These are phyloP conservation scores for Boletus pseudopeckii DNA, from an alignment of 768 basidiomycete genomes.

Conservation along the genomic window DNA sequence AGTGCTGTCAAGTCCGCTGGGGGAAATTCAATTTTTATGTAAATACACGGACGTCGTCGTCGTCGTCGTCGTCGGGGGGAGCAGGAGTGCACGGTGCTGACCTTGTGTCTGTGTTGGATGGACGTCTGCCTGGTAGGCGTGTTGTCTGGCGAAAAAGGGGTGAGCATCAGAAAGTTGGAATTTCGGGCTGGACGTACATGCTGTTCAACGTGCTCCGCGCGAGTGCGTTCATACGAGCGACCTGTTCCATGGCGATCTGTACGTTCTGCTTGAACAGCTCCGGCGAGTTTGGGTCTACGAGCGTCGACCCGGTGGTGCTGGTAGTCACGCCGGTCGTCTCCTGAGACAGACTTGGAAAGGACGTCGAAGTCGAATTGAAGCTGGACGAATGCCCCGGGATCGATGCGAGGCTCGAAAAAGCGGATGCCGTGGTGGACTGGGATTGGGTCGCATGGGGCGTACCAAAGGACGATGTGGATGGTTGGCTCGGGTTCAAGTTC, in stretches of 20 bases:
- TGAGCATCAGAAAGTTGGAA: not conserved
- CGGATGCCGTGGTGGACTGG: constrained; percentile 14
- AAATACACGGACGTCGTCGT: not conserved
- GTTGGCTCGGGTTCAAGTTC: constrained; percentile 13
- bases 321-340: constrained; percentile 13
- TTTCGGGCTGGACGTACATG: constrained; percentile 42
- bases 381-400: constrained; percentile 10
- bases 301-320: constrained; percentile 5
- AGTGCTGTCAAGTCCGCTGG: constrained; percentile 49
- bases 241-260: constrained; percentile 44
- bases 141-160: constrained; percentile 41
- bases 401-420: constrained; percentile 16
- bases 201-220: constrained; percentile 47
- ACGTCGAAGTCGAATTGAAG: constrained; percentile 2
- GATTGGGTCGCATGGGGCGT: constrained; percentile 13
- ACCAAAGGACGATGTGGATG: constrained; percentile 1
- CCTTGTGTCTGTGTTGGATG: constrained; percentile 56
- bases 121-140: constrained; percentile 56
- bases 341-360: constrained; percentile 27
- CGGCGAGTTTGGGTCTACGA: constrained; percentile 54
- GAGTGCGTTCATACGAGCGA: constrained; percentile 45
- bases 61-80: not conserved
- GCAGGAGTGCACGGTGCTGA: constrained; percentile 20
- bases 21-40: not conserved
- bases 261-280: constrained; percentile 61